phyloP scores from a whole-genome alignment of 2,329 filamentous ascomycete genomes.

The Ramichloridium luteum region DNA sequence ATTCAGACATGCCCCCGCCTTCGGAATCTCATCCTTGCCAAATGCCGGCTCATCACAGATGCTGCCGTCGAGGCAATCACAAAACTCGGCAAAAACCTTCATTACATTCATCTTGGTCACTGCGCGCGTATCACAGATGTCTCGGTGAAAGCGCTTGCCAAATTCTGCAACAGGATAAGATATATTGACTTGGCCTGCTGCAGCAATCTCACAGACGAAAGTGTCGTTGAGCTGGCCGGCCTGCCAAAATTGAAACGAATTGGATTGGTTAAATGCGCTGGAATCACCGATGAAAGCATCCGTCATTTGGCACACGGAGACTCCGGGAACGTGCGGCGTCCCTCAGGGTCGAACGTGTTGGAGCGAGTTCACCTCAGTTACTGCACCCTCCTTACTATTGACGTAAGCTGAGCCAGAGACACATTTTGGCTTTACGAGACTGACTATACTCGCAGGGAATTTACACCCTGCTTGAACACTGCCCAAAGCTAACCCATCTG shows the following conservation, averaged over 20 bases:
- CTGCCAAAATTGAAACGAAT: slow-evolving; percentile 91
- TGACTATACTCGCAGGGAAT: slow-evolving; percentile 54
- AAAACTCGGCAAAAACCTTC: slow-evolving; percentile 83
- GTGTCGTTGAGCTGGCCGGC: slow-evolving; percentile 68
- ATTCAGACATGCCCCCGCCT: slow-evolving; percentile 75
- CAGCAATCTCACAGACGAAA: slow-evolving; percentile 72
- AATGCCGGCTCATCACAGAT: slow-evolving; percentile 89
- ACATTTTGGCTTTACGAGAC: background rate
- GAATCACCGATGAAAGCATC: slow-evolving; percentile 84
- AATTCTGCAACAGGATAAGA: slow-evolving; percentile 78
- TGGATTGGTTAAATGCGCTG: slow-evolving; percentile 83
- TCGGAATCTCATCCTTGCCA: slow-evolving; percentile 84
- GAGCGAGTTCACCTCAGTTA: slow-evolving; percentile 96
- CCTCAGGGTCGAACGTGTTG: slow-evolving; percentile 51
- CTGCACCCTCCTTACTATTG: slow-evolving; percentile 71
- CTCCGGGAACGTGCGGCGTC: slow-evolving; percentile 30
- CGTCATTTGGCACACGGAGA: slow-evolving; percentile 53
- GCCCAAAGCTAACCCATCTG: slow-evolving; percentile 82
- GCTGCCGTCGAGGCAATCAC: slow-evolving; percentile 76
- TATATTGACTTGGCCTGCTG: slow-evolving; percentile 99
- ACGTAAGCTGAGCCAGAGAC: slow-evolving; percentile 42
- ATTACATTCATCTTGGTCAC: slow-evolving; percentile 92
- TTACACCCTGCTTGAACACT: slow-evolving; percentile 75
- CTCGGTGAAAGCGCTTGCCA: slow-evolving; percentile 73
- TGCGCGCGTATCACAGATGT: slow-evolving; percentile 83